Percentiles rank a stretch among this genome's conserved stretches.
Conservation (phyloP, 257 asterid species). For the Nicotiana paniculata region DNA sequence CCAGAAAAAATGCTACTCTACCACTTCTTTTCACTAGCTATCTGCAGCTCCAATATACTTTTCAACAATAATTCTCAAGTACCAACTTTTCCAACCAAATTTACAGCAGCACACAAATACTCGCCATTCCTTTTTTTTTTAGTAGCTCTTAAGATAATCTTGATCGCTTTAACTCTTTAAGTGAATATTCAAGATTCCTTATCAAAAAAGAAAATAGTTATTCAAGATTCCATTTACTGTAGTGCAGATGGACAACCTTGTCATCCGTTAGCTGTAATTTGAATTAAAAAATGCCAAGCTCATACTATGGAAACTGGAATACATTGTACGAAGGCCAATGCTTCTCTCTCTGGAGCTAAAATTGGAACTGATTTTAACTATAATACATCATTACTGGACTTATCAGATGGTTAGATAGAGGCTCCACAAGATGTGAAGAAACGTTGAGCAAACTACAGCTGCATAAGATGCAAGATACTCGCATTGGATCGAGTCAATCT, state of each 20-base stretch:
- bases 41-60: background rate
- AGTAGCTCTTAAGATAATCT: background rate
- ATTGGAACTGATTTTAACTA: background rate
- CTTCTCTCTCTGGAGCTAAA: background rate
- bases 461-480: background rate
- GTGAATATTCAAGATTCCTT: conserved; percentile 1
- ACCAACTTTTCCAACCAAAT: background rate
- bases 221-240: background rate
- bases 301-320: background rate
- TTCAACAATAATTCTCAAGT: background rate
- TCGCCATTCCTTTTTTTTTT: background rate
- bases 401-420: background rate
- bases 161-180: background rate
- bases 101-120: background rate
- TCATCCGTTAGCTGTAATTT: background rate
- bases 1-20: background rate
- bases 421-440: background rate
- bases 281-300: background rate
- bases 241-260: background rate
- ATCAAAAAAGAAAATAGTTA: background rate
- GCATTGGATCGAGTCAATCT: background rate
- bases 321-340: background rate
- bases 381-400: background rate
- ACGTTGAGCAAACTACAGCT: background rate
- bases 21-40: background rate